Evolutionary conservation across 768 basidiomycete genomes (phyloP), one percentile per base, ranked within the genome.

Genomic region (Tylopilus sp.): DNA sequence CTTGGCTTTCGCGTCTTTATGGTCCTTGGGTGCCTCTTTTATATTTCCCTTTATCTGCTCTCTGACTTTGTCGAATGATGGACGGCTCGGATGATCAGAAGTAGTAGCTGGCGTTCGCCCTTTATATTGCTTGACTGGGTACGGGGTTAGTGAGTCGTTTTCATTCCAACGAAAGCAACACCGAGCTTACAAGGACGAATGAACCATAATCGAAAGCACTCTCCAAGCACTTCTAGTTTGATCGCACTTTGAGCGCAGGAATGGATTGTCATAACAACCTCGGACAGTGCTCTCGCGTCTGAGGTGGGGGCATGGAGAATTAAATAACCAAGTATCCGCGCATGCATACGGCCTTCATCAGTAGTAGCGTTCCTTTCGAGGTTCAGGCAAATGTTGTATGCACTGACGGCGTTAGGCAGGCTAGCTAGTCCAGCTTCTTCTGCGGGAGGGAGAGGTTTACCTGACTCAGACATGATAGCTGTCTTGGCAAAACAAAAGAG

Each of bases 91-190:
- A 8, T 62, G 33, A 43, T 55, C 52, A 8, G 44, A n/a, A 12
- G 54, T 60, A 9, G 58, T 21, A 28, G 40, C 21, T 6, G 67
- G 68, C 1, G 63, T 72, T 40, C 52, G 52, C 22, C 57, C 56
- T 43, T 50, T 62, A 40, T 17, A 45, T 24, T 36, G 55, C 28
- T 44, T 58, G 17, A 65, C 62, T 63, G 30, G n/a, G 19, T 19
- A 16, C 5, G 25, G n/a, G 14, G 41, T 42, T 16, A 42, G 17
- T 16, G 16, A 25, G 4, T 37, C 16, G 10, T 44, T n/a, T n/a
- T 44, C 28, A 21, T 19, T n/a, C n/a, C 17, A 28, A 29, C 26
- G 25, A 26, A 42, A 25, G 12, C 16, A 13, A 41, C 11, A 16
- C 17, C n/a, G 42, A 28, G 13, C 26, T 19, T 19, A 44, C 42